Conservation (phyloP, 257 asterid species). For the Scutellaria barbata region DNA sequence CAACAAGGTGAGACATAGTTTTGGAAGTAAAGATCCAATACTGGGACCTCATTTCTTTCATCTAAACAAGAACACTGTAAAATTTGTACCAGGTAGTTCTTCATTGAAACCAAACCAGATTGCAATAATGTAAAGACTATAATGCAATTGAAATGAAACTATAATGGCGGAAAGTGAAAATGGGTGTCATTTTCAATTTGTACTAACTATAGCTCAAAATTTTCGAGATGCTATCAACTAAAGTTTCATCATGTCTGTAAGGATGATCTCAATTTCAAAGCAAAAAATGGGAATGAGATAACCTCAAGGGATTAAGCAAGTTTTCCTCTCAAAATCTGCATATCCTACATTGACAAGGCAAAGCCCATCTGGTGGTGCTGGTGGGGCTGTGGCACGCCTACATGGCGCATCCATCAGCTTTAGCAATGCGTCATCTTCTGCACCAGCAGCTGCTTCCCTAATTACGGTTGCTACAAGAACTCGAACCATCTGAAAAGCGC, state of each 20-base stretch:
- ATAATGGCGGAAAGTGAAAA: too few species aligned
- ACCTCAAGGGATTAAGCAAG: constrained; percentile 66
- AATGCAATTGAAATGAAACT: too few species aligned
- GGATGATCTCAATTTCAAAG: not conserved
- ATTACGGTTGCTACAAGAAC: constrained; percentile 93
- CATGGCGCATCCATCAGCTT: constrained; percentile 93
- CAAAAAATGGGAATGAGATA: constrained; percentile 22
- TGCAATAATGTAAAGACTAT: too few species aligned
- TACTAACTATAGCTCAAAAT: too few species aligned
- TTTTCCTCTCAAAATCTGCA: constrained; percentile 56
- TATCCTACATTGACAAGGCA: constrained; percentile 93
- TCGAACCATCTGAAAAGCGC: constrained; percentile 78
- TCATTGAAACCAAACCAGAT: too few species aligned
- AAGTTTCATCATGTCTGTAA: not conserved
- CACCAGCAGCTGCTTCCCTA: constrained; percentile 98
- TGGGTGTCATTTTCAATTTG: too few species aligned
- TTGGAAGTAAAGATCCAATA: too few species aligned
- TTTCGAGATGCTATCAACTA: too few species aligned
- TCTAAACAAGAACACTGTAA: too few species aligned
- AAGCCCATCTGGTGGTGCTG: constrained; percentile 96
- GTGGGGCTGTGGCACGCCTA: constrained; percentile 97
- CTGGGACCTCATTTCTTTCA: too few species aligned
- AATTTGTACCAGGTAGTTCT: too few species aligned
- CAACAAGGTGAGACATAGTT: too few species aligned
- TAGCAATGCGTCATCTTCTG: constrained; percentile 74